A percentile compares a stretch with the other conserved stretches of the same genome.
Evolutionary conservation across 805 yeast genomes (phyloP).

Genomic region (Pichia scutulata): DNA sequence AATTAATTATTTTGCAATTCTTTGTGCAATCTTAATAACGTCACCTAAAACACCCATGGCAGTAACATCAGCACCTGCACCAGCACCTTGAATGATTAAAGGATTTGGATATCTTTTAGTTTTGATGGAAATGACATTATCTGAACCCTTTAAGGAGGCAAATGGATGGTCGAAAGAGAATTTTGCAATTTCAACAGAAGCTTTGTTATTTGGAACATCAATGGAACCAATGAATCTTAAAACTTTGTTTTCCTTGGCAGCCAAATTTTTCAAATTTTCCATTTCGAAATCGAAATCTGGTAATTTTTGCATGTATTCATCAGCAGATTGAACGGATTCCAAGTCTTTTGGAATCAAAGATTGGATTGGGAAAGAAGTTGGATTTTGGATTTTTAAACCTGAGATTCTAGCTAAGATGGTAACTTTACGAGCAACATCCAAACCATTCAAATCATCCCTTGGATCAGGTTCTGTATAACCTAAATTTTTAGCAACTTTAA

Average conservation of each 20-base stretch:
- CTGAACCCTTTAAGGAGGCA: constrained; percentile 92
- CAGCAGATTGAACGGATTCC: constrained; percentile 63
- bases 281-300: constrained; percentile 80
- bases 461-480: constrained; percentile 99
- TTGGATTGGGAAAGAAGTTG: constrained; percentile 89
- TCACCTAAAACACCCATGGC: constrained; percentile 89
- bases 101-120: constrained; percentile 92
- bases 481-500: constrained; percentile 74
- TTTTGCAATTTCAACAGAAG: constrained; percentile 81
- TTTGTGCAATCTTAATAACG: constrained; percentile 83
- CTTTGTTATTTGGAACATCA: constrained; percentile 62
- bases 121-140: constrained; percentile 87
- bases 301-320: constrained; percentile 71
- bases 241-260: constrained; percentile 77
- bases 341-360: constrained; percentile 85
- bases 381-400: constrained; percentile 77
- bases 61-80: constrained; percentile 68
- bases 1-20: constrained; percentile 44
- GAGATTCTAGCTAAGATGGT: constrained; percentile 92
- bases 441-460: constrained; percentile 95
- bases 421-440: constrained; percentile 97
- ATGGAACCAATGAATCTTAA: constrained; percentile 90
- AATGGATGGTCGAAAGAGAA: constrained; percentile 89
- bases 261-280: constrained; percentile 69
- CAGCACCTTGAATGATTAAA: constrained; percentile 95